A percentile compares a stretch with the other conserved stretches of the same genome.
These are phyloP conservation scores for Violaceomyces palustris DNA, from an alignment of 1,284 basidiomycete species.

Conservation along the genomic window DNA sequence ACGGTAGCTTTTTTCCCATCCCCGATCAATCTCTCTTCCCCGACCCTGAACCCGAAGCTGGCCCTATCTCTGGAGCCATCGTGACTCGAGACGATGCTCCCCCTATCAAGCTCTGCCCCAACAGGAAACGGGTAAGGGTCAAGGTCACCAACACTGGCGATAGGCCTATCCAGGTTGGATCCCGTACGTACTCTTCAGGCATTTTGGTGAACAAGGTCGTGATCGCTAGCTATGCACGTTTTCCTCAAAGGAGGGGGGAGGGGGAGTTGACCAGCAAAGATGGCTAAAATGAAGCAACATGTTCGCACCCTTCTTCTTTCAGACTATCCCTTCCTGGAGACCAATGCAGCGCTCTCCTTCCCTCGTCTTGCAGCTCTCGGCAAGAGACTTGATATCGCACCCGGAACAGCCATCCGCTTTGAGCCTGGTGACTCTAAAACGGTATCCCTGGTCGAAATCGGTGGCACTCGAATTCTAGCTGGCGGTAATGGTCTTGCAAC, in stretches of 20 bases:
- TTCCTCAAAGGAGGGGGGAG: too few relatives aligned
- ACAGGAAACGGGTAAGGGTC: conserved; percentile 66
- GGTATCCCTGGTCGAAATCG: conserved; percentile 75
- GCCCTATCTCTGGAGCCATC: conserved; percentile 31
- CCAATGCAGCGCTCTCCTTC: conserved; percentile 75
- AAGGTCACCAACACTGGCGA: conserved; percentile 88
- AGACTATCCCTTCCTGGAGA: conserved; percentile 85
- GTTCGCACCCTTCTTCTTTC: conserved; percentile 49
- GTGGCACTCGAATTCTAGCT: conserved; percentile 62
- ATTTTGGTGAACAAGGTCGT: background rate
- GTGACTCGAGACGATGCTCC: conserved; percentile 28
- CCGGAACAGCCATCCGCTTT: conserved; percentile 92
- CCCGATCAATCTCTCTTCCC: conserved; percentile 60
- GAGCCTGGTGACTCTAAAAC: conserved; percentile 87
- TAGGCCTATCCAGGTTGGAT: conserved; percentile 72
- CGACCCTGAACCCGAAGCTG: conserved; percentile 1
- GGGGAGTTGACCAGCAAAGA: too few relatives aligned
- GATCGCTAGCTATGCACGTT: background rate
- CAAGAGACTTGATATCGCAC: conserved; percentile 81
- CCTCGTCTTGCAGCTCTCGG: conserved; percentile 76
- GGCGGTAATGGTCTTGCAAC: conserved; percentile 68
- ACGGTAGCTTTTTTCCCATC: conserved; percentile 84
- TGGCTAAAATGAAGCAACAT: too few relatives aligned
- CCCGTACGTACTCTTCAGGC: conserved; percentile 6
- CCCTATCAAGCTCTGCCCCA: conserved; percentile 70